phyloP scores from a whole-genome alignment of 176 grass and related monocot genomes.

The Rhynchospora breviuscula region DNA sequence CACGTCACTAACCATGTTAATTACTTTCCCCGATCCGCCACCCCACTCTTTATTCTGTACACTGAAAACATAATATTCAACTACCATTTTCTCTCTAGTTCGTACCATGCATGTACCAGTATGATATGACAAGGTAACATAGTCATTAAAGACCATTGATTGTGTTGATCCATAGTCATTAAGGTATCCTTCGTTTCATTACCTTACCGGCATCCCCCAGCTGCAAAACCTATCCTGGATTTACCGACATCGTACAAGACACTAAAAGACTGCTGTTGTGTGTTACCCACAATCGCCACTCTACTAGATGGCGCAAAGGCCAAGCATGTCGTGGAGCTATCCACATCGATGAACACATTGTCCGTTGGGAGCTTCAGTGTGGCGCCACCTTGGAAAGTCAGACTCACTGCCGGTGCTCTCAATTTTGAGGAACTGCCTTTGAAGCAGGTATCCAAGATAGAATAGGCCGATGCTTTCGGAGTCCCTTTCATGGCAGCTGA shows the following conservation, averaged over 20 bases:
- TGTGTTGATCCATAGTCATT: not conserved
- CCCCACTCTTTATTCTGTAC: slow-evolving; percentile 13
- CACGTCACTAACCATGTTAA: slow-evolving; percentile 5
- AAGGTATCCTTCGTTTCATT: not conserved
- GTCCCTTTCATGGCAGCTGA: slow-evolving; percentile 27
- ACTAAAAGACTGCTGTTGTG: slow-evolving; percentile 78
- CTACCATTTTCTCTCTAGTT: not conserved
- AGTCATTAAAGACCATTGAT: slow-evolving; percentile 14
- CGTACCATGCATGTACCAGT: not conserved
- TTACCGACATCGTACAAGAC: slow-evolving; percentile 54
- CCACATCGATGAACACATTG: slow-evolving; percentile 60
- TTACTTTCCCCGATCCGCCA: not conserved
- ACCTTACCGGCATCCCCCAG: slow-evolving; percentile 62
- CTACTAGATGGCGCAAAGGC: slow-evolving; percentile 50
- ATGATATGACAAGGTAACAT: not conserved
- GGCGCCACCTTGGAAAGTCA: slow-evolving; percentile 51
- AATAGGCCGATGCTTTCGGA: slow-evolving; percentile 30
- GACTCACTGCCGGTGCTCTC: slow-evolving; percentile 34
- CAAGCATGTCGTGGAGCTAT: slow-evolving; percentile 59
- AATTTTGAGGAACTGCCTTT: slow-evolving; percentile 34
- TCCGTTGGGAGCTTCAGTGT: slow-evolving; percentile 28
- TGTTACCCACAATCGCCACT: slow-evolving; percentile 68
- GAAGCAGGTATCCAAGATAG: slow-evolving; percentile 76
- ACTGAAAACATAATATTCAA: slow-evolving; percentile 13
- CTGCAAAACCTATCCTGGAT: slow-evolving; percentile 58